Evolutionary conservation across 2,329 filamentous ascomycete genomes (phyloP), one percentile per base, ranked within the genome.

Genomic region (Colletotrichum ledebouriae): DNA sequence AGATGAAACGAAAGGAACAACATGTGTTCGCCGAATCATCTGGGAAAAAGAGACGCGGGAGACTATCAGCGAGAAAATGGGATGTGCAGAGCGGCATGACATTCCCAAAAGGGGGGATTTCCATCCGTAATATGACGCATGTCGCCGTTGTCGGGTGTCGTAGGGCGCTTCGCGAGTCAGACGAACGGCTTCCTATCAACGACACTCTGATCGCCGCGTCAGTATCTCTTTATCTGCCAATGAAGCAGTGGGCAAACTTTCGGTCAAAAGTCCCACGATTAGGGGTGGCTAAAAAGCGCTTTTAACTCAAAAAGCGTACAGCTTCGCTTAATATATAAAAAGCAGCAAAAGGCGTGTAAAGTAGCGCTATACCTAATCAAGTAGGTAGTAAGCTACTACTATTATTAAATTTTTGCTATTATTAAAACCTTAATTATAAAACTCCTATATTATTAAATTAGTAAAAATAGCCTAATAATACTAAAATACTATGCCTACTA

Each of bases 101-200:
- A 20, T 58, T 42, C 29, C 25, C 37, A 20, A 46, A 59, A 22
- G 50, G 22, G 46, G 17, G n/a, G 3, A 25, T 22, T 20, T 49
- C 46, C 37, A 25, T 59, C 39, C n/a, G 44, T 49, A 39, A 55
- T 63, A 47, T 53, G 46, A 64, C 47, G 60, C 49, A 55, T 57
- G 46, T 59, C 65, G 55, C 47, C 53, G 46, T 47, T 59, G 41
- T 59, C 60, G 65, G 60, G 39, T 25, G 56, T 29, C n/a, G n/a
- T 17, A 49, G 20, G n/a, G 50, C 39, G 60, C 15, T 41, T 49
- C 52, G 17, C 60, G 65, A 68, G 65, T 68, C 65, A 68, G n/a
- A 55, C 11, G 22, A 41, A 13, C 22, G 17, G 7, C 29, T 39
- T 46, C 49, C 46, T 64, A 59, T 64, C 64, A 42, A 53, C n/a